A percentile compares a stretch with the other conserved stretches of the same genome.
Evolutionary conservation across 306 rosid species (phyloP).

Genomic region (Dicorynia guianensis): DNA sequence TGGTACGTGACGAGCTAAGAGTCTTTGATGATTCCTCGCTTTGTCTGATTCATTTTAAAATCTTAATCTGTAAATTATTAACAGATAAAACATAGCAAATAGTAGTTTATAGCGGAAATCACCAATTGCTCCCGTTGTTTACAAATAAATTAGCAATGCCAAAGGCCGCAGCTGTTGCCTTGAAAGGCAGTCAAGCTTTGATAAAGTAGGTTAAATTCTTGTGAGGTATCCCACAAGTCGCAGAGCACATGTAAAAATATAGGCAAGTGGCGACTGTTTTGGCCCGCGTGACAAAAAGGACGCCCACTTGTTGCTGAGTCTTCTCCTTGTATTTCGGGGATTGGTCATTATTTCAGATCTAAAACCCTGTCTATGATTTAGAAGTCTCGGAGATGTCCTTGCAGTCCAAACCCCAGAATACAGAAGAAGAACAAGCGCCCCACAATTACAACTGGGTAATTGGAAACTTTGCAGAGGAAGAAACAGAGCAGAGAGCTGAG

Average conservation of each 20-base stretch:
- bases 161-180: slow-evolving; percentile 3
- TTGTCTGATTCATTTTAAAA: no score
- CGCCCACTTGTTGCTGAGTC: slow-evolving; percentile 40
- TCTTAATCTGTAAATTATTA: no score
- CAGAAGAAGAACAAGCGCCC: slow-evolving; percentile 1
- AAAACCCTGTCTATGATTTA: slow-evolving; percentile 24
- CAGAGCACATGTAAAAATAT: not conserved
- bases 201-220: slow-evolving; percentile 46
- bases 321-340: slow-evolving; percentile 29
- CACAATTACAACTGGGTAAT: slow-evolving; percentile 28
- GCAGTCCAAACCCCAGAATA: slow-evolving; percentile 35
- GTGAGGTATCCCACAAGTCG: slow-evolving; percentile 2
- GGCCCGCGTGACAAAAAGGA: slow-evolving; percentile 48
- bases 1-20: no score
- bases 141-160: no score
- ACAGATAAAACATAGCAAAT: no score
- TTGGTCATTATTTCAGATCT: slow-evolving; percentile 59
- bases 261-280: slow-evolving; percentile 44
- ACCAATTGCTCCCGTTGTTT: no score
- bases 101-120: no score
- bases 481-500: not conserved
- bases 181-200: slow-evolving; percentile 56
- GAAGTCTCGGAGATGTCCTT: slow-evolving; percentile 38
- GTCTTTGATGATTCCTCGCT: no score
- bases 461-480: not conserved